phyloP scores from a whole-genome alignment of 148 eudicot genomes.

The Dianthus caryophyllus region DNA sequence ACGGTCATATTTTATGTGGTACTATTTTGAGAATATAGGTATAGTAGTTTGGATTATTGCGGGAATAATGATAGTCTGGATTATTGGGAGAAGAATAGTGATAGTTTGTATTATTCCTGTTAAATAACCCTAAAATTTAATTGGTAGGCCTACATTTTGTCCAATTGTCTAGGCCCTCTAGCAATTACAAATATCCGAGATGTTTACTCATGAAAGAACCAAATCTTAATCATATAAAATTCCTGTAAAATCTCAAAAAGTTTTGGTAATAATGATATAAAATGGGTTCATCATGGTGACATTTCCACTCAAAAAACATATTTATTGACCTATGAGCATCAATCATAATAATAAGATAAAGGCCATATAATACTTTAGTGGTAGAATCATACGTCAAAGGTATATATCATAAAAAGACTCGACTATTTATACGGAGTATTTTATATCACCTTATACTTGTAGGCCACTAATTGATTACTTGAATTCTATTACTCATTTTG shows the following conservation, averaged over 20 bases:
- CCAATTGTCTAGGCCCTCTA: slow-evolving; percentile 1
- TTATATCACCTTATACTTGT: too few species aligned
- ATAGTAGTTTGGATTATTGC: too few species aligned
- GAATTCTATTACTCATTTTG: too few species aligned
- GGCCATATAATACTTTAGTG: background rate
- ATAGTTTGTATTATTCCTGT: too few species aligned
- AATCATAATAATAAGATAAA: background rate
- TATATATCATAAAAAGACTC: slow-evolving; percentile 8
- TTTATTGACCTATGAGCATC: background rate
- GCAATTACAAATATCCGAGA: slow-evolving; percentile 10
- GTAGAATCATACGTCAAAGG: slow-evolving; percentile 9
- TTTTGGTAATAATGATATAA: slow-evolving; percentile 6
- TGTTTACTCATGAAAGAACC: slow-evolving; percentile 13
- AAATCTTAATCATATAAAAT: background rate
- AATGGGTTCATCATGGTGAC: slow-evolving; percentile 17
- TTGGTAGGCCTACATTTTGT: too few species aligned
- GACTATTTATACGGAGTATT: too few species aligned
- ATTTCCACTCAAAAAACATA: slow-evolving; percentile 14
- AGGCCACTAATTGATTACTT: too few species aligned
- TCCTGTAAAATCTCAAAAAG: slow-evolving; percentile 13
- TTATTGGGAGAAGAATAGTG: too few species aligned
- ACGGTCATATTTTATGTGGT: too few species aligned
- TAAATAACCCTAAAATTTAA: too few species aligned
- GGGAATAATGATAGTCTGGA: too few species aligned
- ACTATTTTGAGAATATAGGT: too few species aligned